Conservation (phyloP, 176 grass and related monocot genomes). For the Tuctoria greenei region DNA sequence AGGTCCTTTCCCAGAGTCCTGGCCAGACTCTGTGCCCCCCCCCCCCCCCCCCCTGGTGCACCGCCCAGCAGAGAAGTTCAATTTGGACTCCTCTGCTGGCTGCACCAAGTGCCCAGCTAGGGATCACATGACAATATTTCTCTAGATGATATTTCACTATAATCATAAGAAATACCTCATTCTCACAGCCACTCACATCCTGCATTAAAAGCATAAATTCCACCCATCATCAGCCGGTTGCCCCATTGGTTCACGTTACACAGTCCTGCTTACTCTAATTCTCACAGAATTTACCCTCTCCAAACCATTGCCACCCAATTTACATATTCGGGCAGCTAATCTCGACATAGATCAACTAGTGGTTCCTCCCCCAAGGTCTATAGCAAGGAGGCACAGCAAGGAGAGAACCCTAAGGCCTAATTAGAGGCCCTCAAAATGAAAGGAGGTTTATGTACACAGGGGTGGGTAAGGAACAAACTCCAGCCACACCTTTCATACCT, state of each 20-base stretch:
- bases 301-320: not conserved
- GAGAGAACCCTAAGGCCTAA: not conserved
- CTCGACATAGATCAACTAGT: not conserved
- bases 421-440: not conserved
- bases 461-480: not conserved
- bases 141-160: not conserved
- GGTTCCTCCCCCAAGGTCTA: too few relatives aligned
- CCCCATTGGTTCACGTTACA: not conserved
- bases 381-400: not conserved
- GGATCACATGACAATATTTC: too few relatives aligned
- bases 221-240: not conserved
- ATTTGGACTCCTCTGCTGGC: too few relatives aligned
- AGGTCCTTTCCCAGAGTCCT: too few relatives aligned
- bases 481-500: not conserved
- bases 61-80: too few relatives aligned
- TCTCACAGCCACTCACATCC: not conserved
- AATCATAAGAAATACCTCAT: not conserved
- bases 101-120: too few relatives aligned
- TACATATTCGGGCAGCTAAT: not conserved
- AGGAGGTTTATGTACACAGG: not conserved
- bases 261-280: too few relatives aligned
- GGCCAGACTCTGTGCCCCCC: too few relatives aligned
- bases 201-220: not conserved
- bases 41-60: too few relatives aligned
- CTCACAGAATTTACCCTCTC: too few relatives aligned